phyloP scores from a whole-genome alignment of 306 rosid species.

The Medicago arabica region DNA sequence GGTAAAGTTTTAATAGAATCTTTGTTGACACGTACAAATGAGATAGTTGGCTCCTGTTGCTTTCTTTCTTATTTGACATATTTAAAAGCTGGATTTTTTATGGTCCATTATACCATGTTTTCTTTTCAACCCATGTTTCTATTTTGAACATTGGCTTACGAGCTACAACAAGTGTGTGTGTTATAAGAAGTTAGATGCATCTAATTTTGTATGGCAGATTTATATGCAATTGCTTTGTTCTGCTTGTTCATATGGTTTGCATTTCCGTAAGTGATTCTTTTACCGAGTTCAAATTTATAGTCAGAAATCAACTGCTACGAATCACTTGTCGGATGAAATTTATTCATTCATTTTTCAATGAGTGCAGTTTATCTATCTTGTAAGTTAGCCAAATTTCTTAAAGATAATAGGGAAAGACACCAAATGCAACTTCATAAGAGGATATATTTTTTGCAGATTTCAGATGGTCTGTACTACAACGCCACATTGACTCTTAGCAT shows the following conservation, averaged over 20 bases:
- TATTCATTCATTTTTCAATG: slow-evolving; percentile 16
- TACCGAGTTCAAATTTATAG: slow-evolving; percentile 19
- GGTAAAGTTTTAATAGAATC: slow-evolving; percentile 57
- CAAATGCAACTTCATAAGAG: slow-evolving; percentile 18
- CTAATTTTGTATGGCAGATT: slow-evolving; percentile 27
- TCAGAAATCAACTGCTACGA: background rate
- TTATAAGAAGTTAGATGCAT: slow-evolving; percentile 1
- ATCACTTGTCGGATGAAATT: slow-evolving; percentile 7
- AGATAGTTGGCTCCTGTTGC: background rate
- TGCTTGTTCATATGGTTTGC: background rate
- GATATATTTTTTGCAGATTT: slow-evolving; percentile 57
- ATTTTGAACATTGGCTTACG: slow-evolving; percentile 12
- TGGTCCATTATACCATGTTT: slow-evolving; percentile 1
- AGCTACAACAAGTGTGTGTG: background rate
- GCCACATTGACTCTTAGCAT: slow-evolving; percentile 71
- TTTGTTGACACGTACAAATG: background rate
- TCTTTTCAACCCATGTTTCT: slow-evolving; percentile 13
- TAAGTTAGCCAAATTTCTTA: slow-evolving; percentile 33
- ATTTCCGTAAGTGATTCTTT: slow-evolving; percentile 7
- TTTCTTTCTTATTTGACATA: slow-evolving; percentile 25
- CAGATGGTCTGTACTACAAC: slow-evolving; percentile 91
- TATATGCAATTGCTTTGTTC: slow-evolving; percentile 6
- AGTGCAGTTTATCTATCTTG: background rate
- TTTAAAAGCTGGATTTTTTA: background rate
- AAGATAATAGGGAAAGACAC: slow-evolving; percentile 21